Evolutionary conservation across 352 stramenopile species (phyloP), one percentile per base, ranked within the genome.

Genomic region (Phytopythium delawarense): DNA sequence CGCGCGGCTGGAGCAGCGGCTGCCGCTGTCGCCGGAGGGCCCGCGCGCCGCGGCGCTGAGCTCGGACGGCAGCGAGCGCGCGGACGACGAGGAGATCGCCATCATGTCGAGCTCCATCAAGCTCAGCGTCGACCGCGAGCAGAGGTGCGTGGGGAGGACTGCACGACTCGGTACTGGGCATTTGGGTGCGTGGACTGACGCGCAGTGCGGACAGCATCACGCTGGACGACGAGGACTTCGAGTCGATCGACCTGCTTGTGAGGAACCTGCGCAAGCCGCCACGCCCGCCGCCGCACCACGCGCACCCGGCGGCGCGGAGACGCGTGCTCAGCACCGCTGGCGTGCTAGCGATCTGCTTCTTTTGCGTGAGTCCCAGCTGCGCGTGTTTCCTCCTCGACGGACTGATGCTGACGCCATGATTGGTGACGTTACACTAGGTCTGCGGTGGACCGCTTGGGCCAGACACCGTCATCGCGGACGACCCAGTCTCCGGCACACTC

Each of bases 271-370:
- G 51, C 2, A 59, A 57, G 25, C 62, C 46, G 12, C 21, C 35
- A 21, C 44, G 57, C 21, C 39, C n/a, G 7, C n/a, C 51, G 12
- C 18, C 46, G 25, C 30, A 63, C 40, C 18, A 37, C 57, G 25
- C 44, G n/a, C 7, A 59, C n/a, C 46, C 64, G 34, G 13, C 37
- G 20, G 53, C 54, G 7, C 55, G 61, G 23, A 50, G 55, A 16
- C 64, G 64, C 15, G 60, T 70, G 13, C 50, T 70, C 20, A 48
- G 57, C 54, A 70, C 60, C 2, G 48, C 37, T 0, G 34, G 59
- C n/a, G 54, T 70, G 12, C 32, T 62, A 16, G 55, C 48, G 21
- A 54, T 70, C 18, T 66, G 64, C 60, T 70, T 70, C 64, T 70
- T 70, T 35, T 64, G 54, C 37, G 64, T 66, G 23, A 23, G 61